Evolutionary conservation across 2,329 filamentous ascomycete genomes (phyloP).

Genomic region (Stachybotrys echinatus): DNA sequence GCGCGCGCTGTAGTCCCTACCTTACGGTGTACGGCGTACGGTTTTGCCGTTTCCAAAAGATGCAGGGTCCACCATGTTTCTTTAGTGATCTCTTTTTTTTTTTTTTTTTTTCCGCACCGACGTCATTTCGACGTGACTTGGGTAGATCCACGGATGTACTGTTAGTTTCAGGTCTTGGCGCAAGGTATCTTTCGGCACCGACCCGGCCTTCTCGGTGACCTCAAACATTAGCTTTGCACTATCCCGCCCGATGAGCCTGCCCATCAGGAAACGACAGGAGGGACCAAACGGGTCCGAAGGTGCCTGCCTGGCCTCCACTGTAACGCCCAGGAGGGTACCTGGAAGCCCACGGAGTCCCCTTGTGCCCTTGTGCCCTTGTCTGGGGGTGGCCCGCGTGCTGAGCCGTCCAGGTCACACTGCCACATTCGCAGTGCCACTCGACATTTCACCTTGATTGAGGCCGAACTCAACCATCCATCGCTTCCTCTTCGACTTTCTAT

Average conservation of each 20-base stretch:
- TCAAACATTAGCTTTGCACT: background rate
- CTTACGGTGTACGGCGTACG: background rate
- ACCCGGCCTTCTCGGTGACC: background rate
- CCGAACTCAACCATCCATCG: background rate
- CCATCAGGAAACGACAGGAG: too few relatives aligned
- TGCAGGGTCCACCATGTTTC: constrained; percentile 1
- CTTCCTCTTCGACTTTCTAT: background rate
- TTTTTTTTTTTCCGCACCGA: background rate
- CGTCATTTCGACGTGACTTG: background rate
- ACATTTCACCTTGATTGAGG: background rate
- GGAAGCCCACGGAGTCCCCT: background rate
- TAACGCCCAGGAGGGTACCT: background rate
- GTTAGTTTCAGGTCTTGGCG: constrained; percentile 1
- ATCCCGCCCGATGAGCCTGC: background rate
- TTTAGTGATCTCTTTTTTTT: too few relatives aligned
- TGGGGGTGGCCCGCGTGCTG: background rate
- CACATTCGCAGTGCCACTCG: background rate
- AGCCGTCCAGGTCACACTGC: background rate
- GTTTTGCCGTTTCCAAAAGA: background rate
- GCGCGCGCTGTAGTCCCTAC: too few relatives aligned
- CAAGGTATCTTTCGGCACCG: background rate
- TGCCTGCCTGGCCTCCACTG: background rate
- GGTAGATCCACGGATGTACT: background rate
- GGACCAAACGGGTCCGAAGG: too few relatives aligned
- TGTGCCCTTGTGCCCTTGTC: too few relatives aligned